Percentiles rank a stretch among this genome's conserved stretches.
phyloP scores from a whole-genome alignment of 2,329 filamentous ascomycete species.

The Gnomoniopsis sp. region DNA sequence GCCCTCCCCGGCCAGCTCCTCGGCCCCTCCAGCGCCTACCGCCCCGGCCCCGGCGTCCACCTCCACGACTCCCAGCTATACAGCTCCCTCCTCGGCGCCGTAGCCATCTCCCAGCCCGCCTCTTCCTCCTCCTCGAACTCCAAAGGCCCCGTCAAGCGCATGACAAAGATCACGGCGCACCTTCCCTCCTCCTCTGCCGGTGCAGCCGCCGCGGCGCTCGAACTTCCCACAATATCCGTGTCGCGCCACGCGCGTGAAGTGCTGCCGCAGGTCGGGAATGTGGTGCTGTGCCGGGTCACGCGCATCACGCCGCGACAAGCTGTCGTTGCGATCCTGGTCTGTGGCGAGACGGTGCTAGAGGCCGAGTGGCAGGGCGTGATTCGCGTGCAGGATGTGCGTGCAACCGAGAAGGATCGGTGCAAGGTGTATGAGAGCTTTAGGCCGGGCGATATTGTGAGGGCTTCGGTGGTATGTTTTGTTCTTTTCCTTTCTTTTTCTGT shows the following conservation, averaged over 20 bases:
- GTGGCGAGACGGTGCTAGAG: slow-evolving; percentile 68
- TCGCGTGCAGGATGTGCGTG: slow-evolving; percentile 84
- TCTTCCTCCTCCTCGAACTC: slow-evolving; percentile 33
- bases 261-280: slow-evolving; percentile 75
- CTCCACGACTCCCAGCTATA: slow-evolving; percentile 71
- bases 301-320: slow-evolving; percentile 83
- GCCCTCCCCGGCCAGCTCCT: slow-evolving; percentile 82
- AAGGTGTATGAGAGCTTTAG: slow-evolving; percentile 88
- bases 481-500: not conserved
- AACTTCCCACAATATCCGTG: slow-evolving; percentile 55
- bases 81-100: slow-evolving; percentile 76
- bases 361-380: slow-evolving; percentile 85
- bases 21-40: slow-evolving; percentile 63
- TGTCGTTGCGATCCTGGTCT: slow-evolving; percentile 79
- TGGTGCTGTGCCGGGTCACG: slow-evolving; percentile 81
- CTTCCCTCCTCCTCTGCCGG: slow-evolving; percentile 16
- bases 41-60: slow-evolving; percentile 80
- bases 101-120: slow-evolving; percentile 50
- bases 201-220: slow-evolving; percentile 35
- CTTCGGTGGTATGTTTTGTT: slow-evolving; percentile 65
- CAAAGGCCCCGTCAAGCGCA: slow-evolving; percentile 51
- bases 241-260: slow-evolving; percentile 56
- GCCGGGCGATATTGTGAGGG: slow-evolving; percentile 87
- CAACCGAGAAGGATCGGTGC: slow-evolving; percentile 93
- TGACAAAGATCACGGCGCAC: slow-evolving; percentile 49